Evolutionary conservation across 2,329 filamentous ascomycete genomes (phyloP).

Genomic region (Curvularia verruculosa): DNA sequence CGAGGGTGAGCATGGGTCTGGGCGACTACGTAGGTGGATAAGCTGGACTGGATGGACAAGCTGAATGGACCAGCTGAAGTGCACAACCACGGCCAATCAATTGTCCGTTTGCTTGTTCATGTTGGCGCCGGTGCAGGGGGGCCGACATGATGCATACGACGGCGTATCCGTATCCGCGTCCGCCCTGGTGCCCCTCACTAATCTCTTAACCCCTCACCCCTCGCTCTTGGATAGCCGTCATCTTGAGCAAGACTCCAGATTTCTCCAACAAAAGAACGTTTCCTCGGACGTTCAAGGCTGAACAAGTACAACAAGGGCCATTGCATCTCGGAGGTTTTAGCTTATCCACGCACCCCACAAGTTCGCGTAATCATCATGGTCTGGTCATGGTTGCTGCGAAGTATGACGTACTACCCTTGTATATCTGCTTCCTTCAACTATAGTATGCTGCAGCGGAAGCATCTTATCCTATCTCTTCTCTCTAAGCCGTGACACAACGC

Average conservation of each 20-base stretch:
- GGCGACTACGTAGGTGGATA: not conserved
- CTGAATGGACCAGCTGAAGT: constrained; percentile 9
- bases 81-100: constrained; percentile 2
- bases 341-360: not conserved
- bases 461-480: constrained; percentile 29
- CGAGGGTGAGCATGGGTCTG: constrained; percentile 7
- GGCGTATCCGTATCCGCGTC: not conserved
- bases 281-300: not conserved
- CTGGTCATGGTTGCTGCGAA: constrained; percentile 6
- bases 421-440: constrained; percentile 17
- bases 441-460: constrained; percentile 19
- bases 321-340: not conserved
- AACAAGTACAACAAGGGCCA: not conserved
- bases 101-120: constrained; percentile 4
- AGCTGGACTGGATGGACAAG: constrained; percentile 8
- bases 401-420: constrained; percentile 18
- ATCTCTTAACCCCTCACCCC: constrained; percentile 1
- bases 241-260: not conserved
- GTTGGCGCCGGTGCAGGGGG: not conserved
- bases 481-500: constrained; percentile 17
- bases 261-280: not conserved
- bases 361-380: constrained; percentile 4
- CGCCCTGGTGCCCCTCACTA: not conserved
- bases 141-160: not conserved
- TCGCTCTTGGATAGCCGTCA: constrained; percentile 1